These are phyloP conservation scores for Candida golubevii DNA, from an alignment of 805 yeast genomes.

Conservation along the genomic window DNA sequence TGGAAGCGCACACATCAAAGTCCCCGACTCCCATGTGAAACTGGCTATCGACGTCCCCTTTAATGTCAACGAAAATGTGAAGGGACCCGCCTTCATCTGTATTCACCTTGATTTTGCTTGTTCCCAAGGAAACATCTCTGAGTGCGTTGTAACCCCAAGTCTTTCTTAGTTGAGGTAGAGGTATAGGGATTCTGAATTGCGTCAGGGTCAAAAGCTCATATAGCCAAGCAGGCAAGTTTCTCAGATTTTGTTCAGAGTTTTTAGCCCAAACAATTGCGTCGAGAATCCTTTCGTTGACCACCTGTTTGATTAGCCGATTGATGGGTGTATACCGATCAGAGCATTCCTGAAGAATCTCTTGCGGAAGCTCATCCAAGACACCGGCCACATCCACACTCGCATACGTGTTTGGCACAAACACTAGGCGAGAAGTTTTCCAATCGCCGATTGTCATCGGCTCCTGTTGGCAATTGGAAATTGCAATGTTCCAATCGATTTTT, in stretches of 20 bases:
- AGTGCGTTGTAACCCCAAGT: neutral
- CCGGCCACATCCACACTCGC: slow-evolving; percentile 20
- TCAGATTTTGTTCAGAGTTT: slow-evolving; percentile 3
- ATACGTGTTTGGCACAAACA: slow-evolving; percentile 13
- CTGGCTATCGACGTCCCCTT: neutral
- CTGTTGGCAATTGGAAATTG: slow-evolving; percentile 24
- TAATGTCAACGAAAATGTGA: slow-evolving; percentile 1
- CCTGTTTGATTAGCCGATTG: slow-evolving; percentile 19
- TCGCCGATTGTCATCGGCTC: slow-evolving; percentile 21
- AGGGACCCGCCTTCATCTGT: slow-evolving; percentile 1
- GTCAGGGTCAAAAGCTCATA: slow-evolving; percentile 14
- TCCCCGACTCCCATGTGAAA: neutral
- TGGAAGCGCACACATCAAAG: neutral
- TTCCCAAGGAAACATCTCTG: neutral
- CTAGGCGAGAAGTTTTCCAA: slow-evolving; percentile 19
- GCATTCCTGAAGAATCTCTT: slow-evolving; percentile 19
- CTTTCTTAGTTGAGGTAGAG: neutral
- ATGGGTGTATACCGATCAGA: slow-evolving; percentile 18
- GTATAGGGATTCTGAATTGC: neutral
- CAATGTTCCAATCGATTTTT: slow-evolving; percentile 25
- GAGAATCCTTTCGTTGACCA: slow-evolving; percentile 14
- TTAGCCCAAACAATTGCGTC: slow-evolving; percentile 17
- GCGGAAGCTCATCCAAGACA: slow-evolving; percentile 17
- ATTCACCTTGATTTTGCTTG: neutral
- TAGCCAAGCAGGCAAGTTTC: slow-evolving; percentile 25